Conservation (phyloP, 2,329 filamentous ascomycete species). For the Cytospora piceae region DNA sequence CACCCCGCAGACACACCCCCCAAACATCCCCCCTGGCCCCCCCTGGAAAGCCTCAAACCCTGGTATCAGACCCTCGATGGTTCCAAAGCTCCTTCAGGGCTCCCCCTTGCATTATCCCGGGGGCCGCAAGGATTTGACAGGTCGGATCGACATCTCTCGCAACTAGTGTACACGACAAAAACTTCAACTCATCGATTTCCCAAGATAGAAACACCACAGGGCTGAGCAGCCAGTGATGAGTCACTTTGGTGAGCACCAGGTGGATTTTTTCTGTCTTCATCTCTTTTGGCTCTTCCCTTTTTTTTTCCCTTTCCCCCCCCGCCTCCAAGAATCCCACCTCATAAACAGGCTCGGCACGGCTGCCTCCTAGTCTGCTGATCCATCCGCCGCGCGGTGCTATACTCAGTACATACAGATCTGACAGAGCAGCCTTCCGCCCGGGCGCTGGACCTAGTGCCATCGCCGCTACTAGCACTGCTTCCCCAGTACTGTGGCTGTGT, state of each 20-base stretch:
- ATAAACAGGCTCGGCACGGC: background rate
- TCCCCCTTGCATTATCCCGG: conserved; percentile 13
- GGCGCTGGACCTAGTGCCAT: background rate
- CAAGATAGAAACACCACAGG: conserved; percentile 28
- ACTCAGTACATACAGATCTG: background rate
- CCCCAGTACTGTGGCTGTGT: background rate
- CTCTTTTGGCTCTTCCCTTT: background rate
- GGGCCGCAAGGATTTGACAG: conserved; percentile 23
- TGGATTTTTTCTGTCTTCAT: background rate
- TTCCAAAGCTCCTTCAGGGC: conserved; percentile 11
- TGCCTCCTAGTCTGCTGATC: background rate
- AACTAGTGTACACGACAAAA: conserved; percentile 11
- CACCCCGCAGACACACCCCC: conserved; percentile 1
- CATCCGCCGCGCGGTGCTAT: conserved; percentile 1
- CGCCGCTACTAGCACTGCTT: background rate
- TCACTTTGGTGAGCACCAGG: background rate
- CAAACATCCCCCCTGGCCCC: background rate
- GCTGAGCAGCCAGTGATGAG: conserved; percentile 16
- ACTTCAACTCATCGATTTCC: conserved; percentile 11
- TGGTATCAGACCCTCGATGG: background rate
- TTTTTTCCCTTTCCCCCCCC: no score
- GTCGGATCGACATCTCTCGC: conserved; percentile 18
- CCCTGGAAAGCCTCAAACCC: conserved; percentile 11
- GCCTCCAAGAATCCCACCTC: no score
- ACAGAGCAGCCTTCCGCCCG: background rate